Conservation (phyloP, 495 filamentous ascomycete species). For the Neurospora terricola region DNA sequence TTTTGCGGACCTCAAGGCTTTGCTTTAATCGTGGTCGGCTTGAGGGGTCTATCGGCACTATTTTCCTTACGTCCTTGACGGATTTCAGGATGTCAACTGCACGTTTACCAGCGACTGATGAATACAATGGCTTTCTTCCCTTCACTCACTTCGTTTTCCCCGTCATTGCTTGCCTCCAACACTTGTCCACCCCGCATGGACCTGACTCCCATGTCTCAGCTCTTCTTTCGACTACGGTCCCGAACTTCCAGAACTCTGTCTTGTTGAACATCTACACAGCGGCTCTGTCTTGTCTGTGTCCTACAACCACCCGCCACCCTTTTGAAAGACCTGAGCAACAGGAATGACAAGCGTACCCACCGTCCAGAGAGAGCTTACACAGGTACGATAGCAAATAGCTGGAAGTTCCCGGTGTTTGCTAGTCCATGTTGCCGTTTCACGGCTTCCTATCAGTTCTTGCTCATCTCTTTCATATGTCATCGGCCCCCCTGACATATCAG, state of each 20-base stretch:
- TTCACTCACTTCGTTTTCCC: not conserved
- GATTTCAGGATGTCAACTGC: not conserved
- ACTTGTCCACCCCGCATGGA: not conserved
- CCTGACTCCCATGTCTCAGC: not conserved
- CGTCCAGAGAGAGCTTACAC: not conserved
- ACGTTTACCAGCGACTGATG: not conserved
- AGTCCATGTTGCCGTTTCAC: not conserved
- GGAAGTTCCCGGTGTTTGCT: not conserved
- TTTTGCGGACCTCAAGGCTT: conserved; percentile 24
- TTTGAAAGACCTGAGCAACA: not conserved
- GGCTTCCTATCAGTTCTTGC: not conserved
- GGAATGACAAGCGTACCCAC: not conserved
- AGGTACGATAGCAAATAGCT: not conserved
- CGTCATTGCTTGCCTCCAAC: not conserved
- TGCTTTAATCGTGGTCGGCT: conserved; percentile 13
- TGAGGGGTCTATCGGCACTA: not conserved
- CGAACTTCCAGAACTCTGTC: not conserved
- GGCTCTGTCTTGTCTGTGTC: not conserved
- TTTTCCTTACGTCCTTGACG: not conserved
- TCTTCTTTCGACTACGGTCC: not conserved
- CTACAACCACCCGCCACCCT: not conserved
- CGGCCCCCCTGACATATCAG: not conserved
- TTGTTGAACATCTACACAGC: not conserved
- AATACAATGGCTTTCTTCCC: not conserved
- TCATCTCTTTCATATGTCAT: not conserved